Evolutionary conservation across 192 early-diverging fungal genomes (phyloP), one percentile per base, ranked within the genome.

Genomic region (Entomortierella chlamydospora): DNA sequence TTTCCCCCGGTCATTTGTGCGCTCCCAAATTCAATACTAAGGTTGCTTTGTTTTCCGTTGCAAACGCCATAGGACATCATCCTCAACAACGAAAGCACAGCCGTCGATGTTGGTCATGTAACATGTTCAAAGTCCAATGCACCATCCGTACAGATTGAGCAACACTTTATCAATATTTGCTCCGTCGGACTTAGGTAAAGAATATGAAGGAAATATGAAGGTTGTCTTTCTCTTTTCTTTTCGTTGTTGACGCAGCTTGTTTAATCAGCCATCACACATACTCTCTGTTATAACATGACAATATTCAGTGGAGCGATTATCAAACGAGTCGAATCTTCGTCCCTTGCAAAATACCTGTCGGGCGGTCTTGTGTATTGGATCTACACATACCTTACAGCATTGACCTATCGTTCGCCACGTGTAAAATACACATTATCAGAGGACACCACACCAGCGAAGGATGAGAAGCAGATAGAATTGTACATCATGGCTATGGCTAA

Each of bases 401-500:
- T 77, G 4, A 34, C 41, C 26, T 78, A 78, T 29, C 31, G 39
- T 43, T 31, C 74, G 17, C 74, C 74, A 8, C 43, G 45, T 20
- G 67, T 78, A 42, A 68, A 63, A 9, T 78, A 70, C 31, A 64
- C 54, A 8, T 52, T 70, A 6, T 42, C 13, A 22, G 54, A 59
- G 13, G 45, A 53, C 0, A 37, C 4, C 1, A 50, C 28, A n/a
- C 45, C 20, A 17, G n/a, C 37, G 7, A 30, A 52, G 28, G 59
- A 64, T 18, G 74, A 58, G 37, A n/a, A 61, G 42, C 29, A 74
- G 2, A 70, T 68, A 59, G 53, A 56, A 12, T 50, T 77, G 17
- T 70, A 78, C 47, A 69, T 78, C 47, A 78, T 69, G 74, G 74
- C 74, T 10, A 61, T 78, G 28, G 61, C 74, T n/a, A 78, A 78